Evolutionary conservation across 2,329 filamentous ascomycete species (phyloP).

Genomic region (Botrytis elliptica): DNA sequence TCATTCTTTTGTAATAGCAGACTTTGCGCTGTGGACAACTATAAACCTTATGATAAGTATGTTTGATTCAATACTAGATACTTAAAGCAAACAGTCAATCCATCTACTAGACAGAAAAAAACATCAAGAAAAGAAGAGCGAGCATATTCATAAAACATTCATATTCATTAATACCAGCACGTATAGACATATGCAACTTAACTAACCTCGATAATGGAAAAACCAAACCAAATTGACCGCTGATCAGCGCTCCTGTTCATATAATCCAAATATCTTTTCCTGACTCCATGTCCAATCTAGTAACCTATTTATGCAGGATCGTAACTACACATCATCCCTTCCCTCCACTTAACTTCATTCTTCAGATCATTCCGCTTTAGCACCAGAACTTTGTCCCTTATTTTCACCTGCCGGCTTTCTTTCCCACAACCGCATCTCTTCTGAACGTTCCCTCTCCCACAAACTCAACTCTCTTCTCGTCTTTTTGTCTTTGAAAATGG

Average conservation of each 20-base stretch:
- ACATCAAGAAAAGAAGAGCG: background rate
- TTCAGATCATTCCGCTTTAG: background rate
- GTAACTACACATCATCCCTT: background rate
- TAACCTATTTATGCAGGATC: background rate
- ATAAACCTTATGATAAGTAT: background rate
- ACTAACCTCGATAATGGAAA: background rate
- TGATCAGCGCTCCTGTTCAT: background rate
- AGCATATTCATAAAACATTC: background rate
- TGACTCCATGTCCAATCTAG: background rate
- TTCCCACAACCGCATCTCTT: constrained; percentile 11
- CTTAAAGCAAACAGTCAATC: background rate
- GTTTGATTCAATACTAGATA: too few species aligned
- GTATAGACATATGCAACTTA: background rate
- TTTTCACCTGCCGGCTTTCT: background rate
- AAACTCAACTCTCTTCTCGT: constrained; percentile 4
- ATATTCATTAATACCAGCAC: background rate
- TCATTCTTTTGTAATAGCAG: background rate
- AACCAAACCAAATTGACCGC: background rate
- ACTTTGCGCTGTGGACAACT: background rate
- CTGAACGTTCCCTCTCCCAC: background rate
- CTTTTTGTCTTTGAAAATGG: constrained; percentile 5
- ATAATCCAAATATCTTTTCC: background rate
- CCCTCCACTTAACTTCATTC: background rate
- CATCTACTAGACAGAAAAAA: background rate
- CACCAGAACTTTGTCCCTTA: background rate